A percentile compares a stretch with the other conserved stretches of the same genome.
These are phyloP conservation scores for Candida bentonensis DNA, from an alignment of 805 yeast genomes.

Conservation along the genomic window DNA sequence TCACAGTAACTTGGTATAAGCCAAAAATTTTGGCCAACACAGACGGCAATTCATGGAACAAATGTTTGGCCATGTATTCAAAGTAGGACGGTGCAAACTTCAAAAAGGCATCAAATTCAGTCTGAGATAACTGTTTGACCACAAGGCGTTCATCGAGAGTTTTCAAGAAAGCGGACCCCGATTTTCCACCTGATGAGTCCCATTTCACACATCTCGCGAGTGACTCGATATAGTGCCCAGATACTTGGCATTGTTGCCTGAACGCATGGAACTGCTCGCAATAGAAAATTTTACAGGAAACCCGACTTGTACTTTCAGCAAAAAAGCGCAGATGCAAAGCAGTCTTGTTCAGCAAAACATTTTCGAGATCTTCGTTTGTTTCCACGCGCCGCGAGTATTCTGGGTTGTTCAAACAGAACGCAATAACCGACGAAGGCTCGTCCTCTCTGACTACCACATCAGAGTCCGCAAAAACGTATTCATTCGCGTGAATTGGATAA, in stretches of 20 bases:
- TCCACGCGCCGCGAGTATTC: conserved; percentile 63
- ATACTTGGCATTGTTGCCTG: conserved; percentile 67
- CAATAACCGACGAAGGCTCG: conserved; percentile 89
- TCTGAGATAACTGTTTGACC: conserved; percentile 73
- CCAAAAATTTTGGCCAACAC: conserved; percentile 93
- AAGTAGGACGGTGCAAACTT: conserved; percentile 94
- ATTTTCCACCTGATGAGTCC: conserved; percentile 94
- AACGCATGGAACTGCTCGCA: conserved; percentile 96
- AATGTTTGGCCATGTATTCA: conserved; percentile 88
- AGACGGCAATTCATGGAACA: conserved; percentile 89
- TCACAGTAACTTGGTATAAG: conserved; percentile 82
- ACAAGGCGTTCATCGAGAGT: conserved; percentile 84
- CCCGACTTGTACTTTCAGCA: conserved; percentile 65
- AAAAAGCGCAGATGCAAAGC: conserved; percentile 86
- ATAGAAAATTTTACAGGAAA: conserved; percentile 88
- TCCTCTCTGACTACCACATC: conserved; percentile 90
- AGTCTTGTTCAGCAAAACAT: conserved; percentile 61
- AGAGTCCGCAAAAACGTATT: conserved; percentile 87
- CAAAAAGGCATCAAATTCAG: conserved; percentile 86
- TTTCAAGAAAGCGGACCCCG: conserved; percentile 87
- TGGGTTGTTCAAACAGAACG: conserved; percentile 75
- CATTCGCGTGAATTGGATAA: conserved; percentile 67
- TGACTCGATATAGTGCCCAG: conserved; percentile 69
- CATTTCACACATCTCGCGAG: conserved; percentile 86
- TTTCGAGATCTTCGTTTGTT: conserved; percentile 36